Percentiles rank a stretch among this genome's conserved stretches.
phyloP scores from a whole-genome alignment of 345 rosid genomes.

The Pugionium dolabratum region DNA sequence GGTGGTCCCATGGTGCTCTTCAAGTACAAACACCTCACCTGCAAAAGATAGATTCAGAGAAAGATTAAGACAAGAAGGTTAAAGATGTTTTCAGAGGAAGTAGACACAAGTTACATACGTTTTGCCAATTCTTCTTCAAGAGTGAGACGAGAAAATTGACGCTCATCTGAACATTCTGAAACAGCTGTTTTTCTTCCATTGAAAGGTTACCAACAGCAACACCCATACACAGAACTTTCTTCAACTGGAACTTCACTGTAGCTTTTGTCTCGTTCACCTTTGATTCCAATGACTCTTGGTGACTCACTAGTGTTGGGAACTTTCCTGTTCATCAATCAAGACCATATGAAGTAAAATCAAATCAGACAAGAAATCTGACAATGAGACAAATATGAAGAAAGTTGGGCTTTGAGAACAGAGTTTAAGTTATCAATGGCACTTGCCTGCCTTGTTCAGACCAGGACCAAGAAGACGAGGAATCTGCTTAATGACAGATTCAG shows the following conservation, averaged over 20 bases:
- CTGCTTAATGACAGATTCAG: too few species aligned
- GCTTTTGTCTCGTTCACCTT: conserved; percentile 34
- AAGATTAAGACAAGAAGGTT: too few species aligned
- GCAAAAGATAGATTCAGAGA: not conserved
- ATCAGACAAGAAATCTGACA: conserved; percentile 36
- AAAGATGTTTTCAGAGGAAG: too few species aligned
- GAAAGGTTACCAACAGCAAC: conserved; percentile 63
- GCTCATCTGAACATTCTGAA: conserved; percentile 49
- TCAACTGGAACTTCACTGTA: conserved; percentile 65
- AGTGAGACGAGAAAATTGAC: conserved; percentile 56
- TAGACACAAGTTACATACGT: too few species aligned
- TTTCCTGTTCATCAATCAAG: conserved; percentile 46
- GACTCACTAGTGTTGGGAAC: conserved; percentile 64
- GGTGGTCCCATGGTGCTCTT: too few species aligned
- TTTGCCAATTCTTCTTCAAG: conserved; percentile 74
- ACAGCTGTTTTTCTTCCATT: conserved; percentile 75
- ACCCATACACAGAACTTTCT: conserved; percentile 74
- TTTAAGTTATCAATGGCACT: conserved; percentile 31
- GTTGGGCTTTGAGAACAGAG: too few species aligned
- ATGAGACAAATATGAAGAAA: too few species aligned
- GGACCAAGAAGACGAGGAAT: too few species aligned
- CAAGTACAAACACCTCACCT: too few species aligned
- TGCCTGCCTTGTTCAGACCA: not conserved
- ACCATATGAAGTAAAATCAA: too few species aligned
- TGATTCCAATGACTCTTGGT: conserved; percentile 60